Conservation (phyloP, 208 protist species). For the Trypanosoma conorhini region DNA sequence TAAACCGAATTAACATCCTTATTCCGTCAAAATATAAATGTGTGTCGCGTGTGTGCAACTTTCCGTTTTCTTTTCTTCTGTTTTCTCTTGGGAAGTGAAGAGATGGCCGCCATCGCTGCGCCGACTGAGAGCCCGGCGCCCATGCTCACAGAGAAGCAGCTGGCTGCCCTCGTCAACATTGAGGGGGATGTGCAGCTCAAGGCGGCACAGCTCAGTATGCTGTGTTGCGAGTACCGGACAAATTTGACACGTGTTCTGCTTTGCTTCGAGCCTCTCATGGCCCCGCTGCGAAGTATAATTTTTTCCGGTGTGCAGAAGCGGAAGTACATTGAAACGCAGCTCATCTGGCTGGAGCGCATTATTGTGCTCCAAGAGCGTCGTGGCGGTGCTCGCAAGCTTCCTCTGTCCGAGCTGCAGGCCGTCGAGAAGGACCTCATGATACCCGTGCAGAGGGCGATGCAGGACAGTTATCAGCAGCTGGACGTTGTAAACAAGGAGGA, state of each 20-base stretch:
- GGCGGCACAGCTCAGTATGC: conserved; percentile 57
- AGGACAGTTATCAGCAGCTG: conserved; percentile 56
- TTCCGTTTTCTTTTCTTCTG: neutral
- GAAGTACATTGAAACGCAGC: conserved; percentile 42
- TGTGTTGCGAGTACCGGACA: conserved; percentile 68
- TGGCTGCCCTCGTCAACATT: conserved; percentile 36
- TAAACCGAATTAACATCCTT: neutral
- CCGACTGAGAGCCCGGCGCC: conserved; percentile 37
- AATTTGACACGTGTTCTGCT: conserved; percentile 54
- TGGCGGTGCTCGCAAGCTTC: conserved; percentile 32
- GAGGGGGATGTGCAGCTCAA: conserved; percentile 65
- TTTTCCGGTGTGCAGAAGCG: conserved; percentile 39
- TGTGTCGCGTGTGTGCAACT: conserved; percentile 1
- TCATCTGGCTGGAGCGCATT: conserved; percentile 67
- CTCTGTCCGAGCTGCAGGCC: conserved; percentile 39
- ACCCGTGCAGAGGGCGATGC: conserved; percentile 33
- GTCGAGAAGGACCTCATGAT: conserved; percentile 45
- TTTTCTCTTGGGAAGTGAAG: neutral
- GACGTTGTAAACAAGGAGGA: conserved; percentile 42
- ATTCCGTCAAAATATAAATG: neutral
- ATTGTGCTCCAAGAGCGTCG: conserved; percentile 57
- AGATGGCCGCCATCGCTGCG: conserved; percentile 25
- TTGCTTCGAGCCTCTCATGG: conserved; percentile 62
- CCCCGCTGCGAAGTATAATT: conserved; percentile 44
- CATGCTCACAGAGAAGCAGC: conserved; percentile 35